Conservation (phyloP, 495 filamentous ascomycete species). For the Lepidopterella palustris region DNA sequence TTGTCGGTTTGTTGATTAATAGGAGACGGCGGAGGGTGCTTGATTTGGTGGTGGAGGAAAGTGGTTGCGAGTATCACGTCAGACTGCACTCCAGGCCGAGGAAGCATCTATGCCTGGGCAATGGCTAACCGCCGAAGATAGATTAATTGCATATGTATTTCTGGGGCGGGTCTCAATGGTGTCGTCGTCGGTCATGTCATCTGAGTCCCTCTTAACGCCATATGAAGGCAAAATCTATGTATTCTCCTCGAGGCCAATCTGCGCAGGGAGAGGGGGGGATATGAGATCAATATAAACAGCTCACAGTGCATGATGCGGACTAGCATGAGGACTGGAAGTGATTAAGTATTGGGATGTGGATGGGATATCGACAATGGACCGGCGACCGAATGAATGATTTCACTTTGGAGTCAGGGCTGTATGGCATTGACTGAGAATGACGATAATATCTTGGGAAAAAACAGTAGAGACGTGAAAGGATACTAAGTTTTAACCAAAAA, state of each 20-base stretch:
- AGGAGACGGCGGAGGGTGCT: too few relatives aligned
- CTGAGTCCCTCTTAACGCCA: neutral
- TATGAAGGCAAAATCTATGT: neutral
- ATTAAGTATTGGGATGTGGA: too few relatives aligned
- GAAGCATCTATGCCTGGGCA: neutral
- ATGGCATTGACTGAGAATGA: too few relatives aligned
- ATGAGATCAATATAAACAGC: neutral
- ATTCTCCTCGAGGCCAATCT: neutral
- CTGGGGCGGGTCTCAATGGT: neutral
- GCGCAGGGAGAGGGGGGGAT: neutral
- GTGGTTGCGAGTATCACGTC: neutral
- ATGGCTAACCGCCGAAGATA: neutral
- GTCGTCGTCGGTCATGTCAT: neutral
- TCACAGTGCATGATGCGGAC: neutral
- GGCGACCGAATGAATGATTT: too few relatives aligned
- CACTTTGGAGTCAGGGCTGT: too few relatives aligned
- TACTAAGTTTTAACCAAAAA: too few relatives aligned
- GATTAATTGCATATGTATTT: neutral
- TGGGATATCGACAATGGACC: too few relatives aligned
- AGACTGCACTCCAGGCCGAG: neutral
- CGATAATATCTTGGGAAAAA: too few relatives aligned
- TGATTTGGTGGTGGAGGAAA: neutral
- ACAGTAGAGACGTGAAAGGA: too few relatives aligned
- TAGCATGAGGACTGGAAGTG: too few relatives aligned
- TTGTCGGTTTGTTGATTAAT: too few relatives aligned